phyloP scores from a whole-genome alignment of 2,329 filamentous ascomycete genomes.

The Trichoderma gracile region DNA sequence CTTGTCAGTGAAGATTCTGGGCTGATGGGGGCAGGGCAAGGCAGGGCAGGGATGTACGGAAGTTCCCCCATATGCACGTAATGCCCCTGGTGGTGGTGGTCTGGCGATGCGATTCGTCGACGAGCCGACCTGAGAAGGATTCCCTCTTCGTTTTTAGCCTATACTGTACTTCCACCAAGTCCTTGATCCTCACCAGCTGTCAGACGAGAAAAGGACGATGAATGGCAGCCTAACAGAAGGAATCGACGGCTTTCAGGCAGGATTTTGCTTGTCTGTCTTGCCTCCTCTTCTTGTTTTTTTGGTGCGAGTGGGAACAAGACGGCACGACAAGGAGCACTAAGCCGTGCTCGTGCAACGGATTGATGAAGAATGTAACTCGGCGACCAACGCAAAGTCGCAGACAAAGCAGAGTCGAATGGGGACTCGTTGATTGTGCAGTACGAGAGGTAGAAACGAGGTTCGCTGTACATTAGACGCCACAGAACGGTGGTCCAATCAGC shows the following conservation, averaged over 20 bases:
- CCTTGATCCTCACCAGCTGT: too few relatives aligned
- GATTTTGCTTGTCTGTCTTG: too few relatives aligned
- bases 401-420: background rate
- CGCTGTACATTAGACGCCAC: slow-evolving; percentile 5
- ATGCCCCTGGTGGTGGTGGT: background rate
- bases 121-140: slow-evolving; percentile 4
- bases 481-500: slow-evolving; percentile 11
- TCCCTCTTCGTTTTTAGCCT: background rate
- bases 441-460: too few relatives aligned
- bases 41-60: background rate
- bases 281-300: background rate
- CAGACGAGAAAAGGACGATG: too few relatives aligned
- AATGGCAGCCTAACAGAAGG: background rate
- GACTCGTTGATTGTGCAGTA: too few relatives aligned
- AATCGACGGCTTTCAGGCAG: background rate
- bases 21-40: background rate
- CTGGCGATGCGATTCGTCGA: slow-evolving; percentile 14
- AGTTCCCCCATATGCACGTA: background rate
- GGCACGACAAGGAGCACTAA: slow-evolving; percentile 1
- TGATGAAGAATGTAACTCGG: background rate
- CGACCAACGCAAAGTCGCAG: background rate
- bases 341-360: background rate
- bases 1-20: background rate
- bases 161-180: too few relatives aligned
- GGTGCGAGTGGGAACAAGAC: slow-evolving; percentile 13